A percentile compares a stretch with the other conserved stretches of the same genome.
Evolutionary conservation across 805 yeast species (phyloP).

Genomic region (Yueomyces sp.): DNA sequence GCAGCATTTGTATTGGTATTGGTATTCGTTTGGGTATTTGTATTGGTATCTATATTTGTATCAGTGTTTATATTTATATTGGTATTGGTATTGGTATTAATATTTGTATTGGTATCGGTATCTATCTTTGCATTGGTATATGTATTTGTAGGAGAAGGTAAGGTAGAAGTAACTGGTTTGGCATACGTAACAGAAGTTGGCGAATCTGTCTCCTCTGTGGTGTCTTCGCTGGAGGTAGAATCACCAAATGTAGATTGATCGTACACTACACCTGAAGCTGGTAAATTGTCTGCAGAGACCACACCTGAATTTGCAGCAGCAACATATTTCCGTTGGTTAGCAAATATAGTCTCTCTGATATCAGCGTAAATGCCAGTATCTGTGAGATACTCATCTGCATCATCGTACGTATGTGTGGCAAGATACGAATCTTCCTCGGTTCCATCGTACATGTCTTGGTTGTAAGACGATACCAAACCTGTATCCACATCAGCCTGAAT

Average conservation of each 20-base stretch:
- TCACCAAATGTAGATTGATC: background rate
- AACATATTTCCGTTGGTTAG: background rate
- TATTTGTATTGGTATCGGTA: conserved; percentile 1
- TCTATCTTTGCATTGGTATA: background rate
- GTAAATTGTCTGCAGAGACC: background rate
- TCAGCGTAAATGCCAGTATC: background rate
- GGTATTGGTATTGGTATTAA: conserved; percentile 22
- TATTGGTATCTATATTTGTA: conserved; percentile 5
- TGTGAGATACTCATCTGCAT: background rate
- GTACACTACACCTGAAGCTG: background rate
- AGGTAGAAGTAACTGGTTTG: background rate
- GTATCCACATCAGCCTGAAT: too few relatives aligned
- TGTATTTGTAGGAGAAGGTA: background rate
- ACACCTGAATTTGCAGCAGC: background rate
- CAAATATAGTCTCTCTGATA: background rate
- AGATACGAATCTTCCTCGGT: background rate
- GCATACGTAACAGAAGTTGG: background rate
- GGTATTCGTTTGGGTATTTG: background rate
- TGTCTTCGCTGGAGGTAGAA: background rate
- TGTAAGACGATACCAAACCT: too few relatives aligned
- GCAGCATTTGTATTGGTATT: background rate
- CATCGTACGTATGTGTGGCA: background rate
- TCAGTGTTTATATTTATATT: conserved; percentile 6
- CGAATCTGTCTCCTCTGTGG: background rate
- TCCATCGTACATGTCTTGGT: too few relatives aligned